Conservation (phyloP, 352 stramenopile species). For the Phytophthora citrophthora region DNA sequence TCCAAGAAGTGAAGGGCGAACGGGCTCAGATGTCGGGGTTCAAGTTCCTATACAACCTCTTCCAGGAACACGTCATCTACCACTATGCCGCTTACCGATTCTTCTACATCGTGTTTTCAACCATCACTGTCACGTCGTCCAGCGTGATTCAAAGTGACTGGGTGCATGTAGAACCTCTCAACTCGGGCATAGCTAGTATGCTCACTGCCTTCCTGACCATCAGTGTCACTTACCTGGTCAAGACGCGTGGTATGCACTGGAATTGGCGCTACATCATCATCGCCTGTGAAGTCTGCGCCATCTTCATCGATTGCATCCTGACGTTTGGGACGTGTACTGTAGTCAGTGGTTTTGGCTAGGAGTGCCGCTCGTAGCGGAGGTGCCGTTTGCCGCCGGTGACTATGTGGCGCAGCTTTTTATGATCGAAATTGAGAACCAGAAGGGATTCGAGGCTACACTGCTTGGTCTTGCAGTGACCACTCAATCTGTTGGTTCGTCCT, state of each 20-base stretch:
- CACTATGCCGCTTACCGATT: conserved; percentile 53
- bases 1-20: conserved; percentile 43
- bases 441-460: conserved; percentile 55
- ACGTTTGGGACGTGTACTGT: conserved; percentile 62
- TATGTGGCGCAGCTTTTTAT: conserved; percentile 51
- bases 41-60: conserved; percentile 50
- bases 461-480: conserved; percentile 46
- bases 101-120: conserved; percentile 45
- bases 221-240: conserved; percentile 33
- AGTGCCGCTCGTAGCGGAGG: conserved; percentile 46
- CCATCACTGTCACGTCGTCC: conserved; percentile 50
- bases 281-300: conserved; percentile 38
- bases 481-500: conserved; percentile 43
- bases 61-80: conserved; percentile 54
- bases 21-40: conserved; percentile 25
- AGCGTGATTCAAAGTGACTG: conserved; percentile 56
- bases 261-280: conserved; percentile 59
- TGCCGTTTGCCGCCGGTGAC: conserved; percentile 38
- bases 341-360: conserved; percentile 70
- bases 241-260: conserved; percentile 53
- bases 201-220: conserved; percentile 44
- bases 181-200: conserved; percentile 55
- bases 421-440: conserved; percentile 45
- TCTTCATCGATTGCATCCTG: too few relatives aligned
- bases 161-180: conserved; percentile 61